Evolutionary conservation across 1,139 yeast species (phyloP).

Genomic region (Insectozyma bohioensis): DNA sequence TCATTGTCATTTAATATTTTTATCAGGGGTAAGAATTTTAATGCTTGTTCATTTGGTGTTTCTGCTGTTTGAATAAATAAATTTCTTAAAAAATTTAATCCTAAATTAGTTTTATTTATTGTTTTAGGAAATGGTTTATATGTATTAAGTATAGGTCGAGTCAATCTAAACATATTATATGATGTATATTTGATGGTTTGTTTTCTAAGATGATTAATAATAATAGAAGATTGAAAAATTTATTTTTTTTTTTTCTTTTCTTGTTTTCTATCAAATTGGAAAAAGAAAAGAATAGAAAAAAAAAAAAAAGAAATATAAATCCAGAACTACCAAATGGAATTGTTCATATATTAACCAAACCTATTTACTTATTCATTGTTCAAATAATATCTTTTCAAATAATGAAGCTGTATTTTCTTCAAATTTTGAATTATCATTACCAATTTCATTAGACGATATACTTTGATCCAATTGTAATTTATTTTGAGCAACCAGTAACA

Average conservation of each 20-base stretch:
- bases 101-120: too few relatives aligned
- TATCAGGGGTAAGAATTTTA: constrained; percentile 44
- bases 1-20: constrained; percentile 43
- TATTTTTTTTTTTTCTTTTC: too few relatives aligned
- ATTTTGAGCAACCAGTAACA: constrained; percentile 81
- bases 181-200: too few relatives aligned
- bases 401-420: constrained; percentile 56
- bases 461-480: constrained; percentile 83
- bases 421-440: constrained; percentile 35
- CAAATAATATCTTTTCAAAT: constrained; percentile 51
- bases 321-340: too few relatives aligned
- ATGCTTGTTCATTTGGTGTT: constrained; percentile 50
- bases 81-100: constrained; percentile 16
- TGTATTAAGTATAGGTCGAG: constrained; percentile 2
- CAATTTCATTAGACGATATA: constrained; percentile 46
- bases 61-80: constrained; percentile 42
- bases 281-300: too few relatives aligned
- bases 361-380: constrained; percentile 5
- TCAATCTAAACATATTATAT: constrained; percentile 2
- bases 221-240: too few relatives aligned
- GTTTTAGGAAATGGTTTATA: background rate
- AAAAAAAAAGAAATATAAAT: too few relatives aligned
- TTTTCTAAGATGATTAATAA: too few relatives aligned
- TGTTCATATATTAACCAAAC: too few relatives aligned
- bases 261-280: too few relatives aligned